Evolutionary conservation across 1,139 yeast species (phyloP).

Genomic region (Pichia sp.): DNA sequence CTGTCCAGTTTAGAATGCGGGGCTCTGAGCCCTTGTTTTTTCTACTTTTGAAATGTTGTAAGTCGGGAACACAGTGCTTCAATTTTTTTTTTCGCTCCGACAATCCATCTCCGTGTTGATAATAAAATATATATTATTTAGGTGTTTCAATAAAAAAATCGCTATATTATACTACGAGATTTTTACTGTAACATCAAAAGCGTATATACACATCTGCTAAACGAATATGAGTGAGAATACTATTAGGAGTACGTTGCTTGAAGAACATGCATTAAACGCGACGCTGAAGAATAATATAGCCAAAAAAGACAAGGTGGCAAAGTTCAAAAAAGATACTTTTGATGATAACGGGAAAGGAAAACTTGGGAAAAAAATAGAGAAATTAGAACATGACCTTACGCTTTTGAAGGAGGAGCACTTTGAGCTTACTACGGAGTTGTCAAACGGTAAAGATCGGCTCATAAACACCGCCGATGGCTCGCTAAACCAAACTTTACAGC

Average conservation of each 20-base stretch:
- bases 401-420: conserved; percentile 7
- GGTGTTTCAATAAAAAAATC: neutral
- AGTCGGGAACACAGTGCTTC: neutral
- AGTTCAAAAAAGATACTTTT: neutral
- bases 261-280: neutral
- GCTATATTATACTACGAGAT: too few species aligned
- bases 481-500: neutral
- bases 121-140: neutral
- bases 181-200: too few species aligned
- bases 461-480: neutral
- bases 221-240: neutral
- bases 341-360: neutral
- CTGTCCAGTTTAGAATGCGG: neutral
- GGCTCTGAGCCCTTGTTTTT: too few species aligned
- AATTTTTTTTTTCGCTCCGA: neutral
- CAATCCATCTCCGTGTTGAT: neutral
- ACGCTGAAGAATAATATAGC: neutral
- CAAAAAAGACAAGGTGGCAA: neutral
- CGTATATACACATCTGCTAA: too few species aligned
- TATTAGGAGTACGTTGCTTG: too few species aligned
- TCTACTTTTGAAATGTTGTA: too few species aligned
- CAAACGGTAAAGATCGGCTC: neutral
- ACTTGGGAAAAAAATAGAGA: conserved; percentile 1
- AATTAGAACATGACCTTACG: conserved; percentile 1
- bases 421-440: conserved; percentile 3